These are phyloP conservation scores for Rhodomyrtus psidioides DNA, from an alignment of 441 rosid genomes.

Conservation along the genomic window DNA sequence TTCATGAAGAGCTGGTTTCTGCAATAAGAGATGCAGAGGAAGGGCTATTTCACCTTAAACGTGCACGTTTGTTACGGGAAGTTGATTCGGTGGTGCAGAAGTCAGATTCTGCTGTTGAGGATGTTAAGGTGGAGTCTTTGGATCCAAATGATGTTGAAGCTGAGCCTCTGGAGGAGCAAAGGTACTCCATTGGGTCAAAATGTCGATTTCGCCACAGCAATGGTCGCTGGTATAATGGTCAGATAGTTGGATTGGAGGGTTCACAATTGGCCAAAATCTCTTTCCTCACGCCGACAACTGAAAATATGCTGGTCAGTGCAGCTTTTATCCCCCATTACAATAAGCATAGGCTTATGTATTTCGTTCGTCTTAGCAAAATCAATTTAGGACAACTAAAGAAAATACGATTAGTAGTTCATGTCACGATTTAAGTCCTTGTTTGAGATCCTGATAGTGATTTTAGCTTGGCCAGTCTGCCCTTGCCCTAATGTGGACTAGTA, in stretches of 20 bases:
- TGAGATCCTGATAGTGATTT: not conserved
- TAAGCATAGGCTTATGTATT: not conserved
- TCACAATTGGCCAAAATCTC: conserved; percentile 55
- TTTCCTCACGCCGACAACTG: conserved; percentile 82
- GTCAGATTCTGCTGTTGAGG: conserved; percentile 17
- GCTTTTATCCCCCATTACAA: not conserved
- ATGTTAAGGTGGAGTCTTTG: conserved; percentile 40
- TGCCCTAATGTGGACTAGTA: not conserved
- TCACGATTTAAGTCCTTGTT: not conserved
- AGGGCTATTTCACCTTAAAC: conserved; percentile 75
- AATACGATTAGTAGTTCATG: not conserved
- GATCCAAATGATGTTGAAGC: conserved; percentile 36
- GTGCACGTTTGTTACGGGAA: conserved; percentile 67
- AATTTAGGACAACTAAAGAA: not conserved
- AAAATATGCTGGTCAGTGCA: conserved; percentile 72
- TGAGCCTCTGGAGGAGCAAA: conserved; percentile 34
- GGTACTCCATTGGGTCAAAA: conserved; percentile 50
- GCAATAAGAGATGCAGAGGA: conserved; percentile 76
- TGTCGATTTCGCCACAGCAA: conserved; percentile 64
- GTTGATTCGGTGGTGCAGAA: conserved; percentile 36
- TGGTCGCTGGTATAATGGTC: conserved; percentile 97
- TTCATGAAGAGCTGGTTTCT: conserved; percentile 62
- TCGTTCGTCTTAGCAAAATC: not conserved
- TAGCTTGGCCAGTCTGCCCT: not conserved
- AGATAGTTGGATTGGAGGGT: conserved; percentile 44